phyloP scores from a whole-genome alignment of 768 basidiomycete species.

The Dacryopinax spathularia region DNA sequence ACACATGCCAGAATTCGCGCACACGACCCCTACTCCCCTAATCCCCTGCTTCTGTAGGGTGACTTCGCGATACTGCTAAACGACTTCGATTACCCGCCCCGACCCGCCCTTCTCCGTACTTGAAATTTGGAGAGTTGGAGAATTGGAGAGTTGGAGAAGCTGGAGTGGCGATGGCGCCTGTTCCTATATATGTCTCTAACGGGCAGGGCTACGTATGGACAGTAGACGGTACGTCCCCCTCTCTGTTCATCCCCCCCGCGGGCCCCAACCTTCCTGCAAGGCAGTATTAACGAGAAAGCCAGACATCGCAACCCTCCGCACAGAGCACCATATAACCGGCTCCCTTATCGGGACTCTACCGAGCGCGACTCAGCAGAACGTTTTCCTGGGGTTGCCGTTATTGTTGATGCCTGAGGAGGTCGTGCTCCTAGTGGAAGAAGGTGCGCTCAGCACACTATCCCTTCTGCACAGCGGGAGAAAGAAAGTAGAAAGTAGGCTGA shows the following conservation, averaged over 20 bases:
- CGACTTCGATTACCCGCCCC: no score
- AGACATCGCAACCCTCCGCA: conserved; percentile 73
- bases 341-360: conserved; percentile 82
- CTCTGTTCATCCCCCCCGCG: not conserved
- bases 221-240: not conserved
- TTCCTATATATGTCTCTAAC: not conserved
- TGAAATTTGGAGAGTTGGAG: no score
- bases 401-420: conserved; percentile 84
- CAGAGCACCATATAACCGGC: conserved; percentile 70
- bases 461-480: no score
- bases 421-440: conserved; percentile 68
- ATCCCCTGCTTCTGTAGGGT: no score
- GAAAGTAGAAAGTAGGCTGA: no score
- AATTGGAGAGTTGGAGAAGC: no score
- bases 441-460: no score
- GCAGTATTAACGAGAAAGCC: not conserved
- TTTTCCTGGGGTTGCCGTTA: conserved; percentile 86
- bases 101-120: no score
- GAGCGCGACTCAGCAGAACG: conserved; percentile 89
- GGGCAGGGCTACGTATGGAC: not conserved
- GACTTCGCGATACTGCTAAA: no score
- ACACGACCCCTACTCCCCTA: no score
- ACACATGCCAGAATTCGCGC: no score
- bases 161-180: not conserved
- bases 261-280: not conserved